Evolutionary conservation across 345 rosid species (phyloP).

Genomic region (Pistacia integerrima): DNA sequence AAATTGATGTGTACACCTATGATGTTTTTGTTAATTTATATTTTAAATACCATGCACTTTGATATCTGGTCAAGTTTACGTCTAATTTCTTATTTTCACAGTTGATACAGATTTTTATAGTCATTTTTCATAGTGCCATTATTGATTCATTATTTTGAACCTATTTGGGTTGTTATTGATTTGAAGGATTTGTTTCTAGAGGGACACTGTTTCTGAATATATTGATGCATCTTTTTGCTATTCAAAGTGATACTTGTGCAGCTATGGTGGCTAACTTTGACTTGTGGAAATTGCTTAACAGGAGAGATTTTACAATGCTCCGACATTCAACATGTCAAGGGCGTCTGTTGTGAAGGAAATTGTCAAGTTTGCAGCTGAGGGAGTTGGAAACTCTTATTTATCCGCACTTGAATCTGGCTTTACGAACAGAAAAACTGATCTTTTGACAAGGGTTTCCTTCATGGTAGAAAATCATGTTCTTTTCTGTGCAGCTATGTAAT

Average conservation of each 20-base stretch:
- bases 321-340: slow-evolving; percentile 61
- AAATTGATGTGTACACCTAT: not conserved
- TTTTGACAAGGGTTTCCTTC: slow-evolving; percentile 73
- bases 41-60: no score
- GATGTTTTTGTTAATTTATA: not conserved
- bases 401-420: slow-evolving; percentile 60
- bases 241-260: not conserved
- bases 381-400: slow-evolving; percentile 56
- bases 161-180: not conserved
- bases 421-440: slow-evolving; percentile 54
- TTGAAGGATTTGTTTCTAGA: not conserved
- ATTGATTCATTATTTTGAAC: not conserved
- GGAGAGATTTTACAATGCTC: slow-evolving; percentile 67
- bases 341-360: slow-evolving; percentile 53
- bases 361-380: slow-evolving; percentile 50
- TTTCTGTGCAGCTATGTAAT: not conserved
- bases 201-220: not conserved
- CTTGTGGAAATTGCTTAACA: slow-evolving; percentile 32
- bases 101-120: not conserved
- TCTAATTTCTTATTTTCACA: not conserved
- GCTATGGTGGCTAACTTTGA: not conserved
- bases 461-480: slow-evolving; percentile 44
- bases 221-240: not conserved
- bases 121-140: not conserved
- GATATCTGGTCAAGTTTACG: not conserved